Evolutionary conservation across 306 rosid species (phyloP).

Genomic region (Castanea crenata): DNA sequence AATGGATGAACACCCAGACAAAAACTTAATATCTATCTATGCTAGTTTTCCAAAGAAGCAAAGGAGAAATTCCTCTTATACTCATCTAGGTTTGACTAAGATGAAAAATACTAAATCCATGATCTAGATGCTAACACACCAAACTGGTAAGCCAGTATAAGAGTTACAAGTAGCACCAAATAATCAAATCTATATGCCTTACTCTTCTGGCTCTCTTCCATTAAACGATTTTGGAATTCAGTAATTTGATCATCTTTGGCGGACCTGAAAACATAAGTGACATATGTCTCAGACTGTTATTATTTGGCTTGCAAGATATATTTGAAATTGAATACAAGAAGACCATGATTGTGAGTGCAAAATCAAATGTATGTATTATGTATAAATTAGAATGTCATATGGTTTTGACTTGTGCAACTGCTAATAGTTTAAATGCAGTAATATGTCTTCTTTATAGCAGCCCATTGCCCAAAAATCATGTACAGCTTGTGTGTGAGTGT

Average conservation of each 20-base stretch:
- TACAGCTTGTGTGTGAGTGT: not conserved
- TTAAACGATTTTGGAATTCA: conserved; percentile 48
- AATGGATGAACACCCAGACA: not conserved
- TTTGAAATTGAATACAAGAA: not conserved
- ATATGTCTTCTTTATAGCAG: not conserved
- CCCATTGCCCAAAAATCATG: not conserved
- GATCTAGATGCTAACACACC: conserved; percentile 6
- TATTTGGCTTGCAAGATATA: not conserved
- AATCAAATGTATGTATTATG: not conserved
- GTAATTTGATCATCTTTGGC: conserved; percentile 45
- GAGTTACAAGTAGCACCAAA: not conserved
- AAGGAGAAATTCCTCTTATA: not conserved
- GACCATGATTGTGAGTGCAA: not conserved
- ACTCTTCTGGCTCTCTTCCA: conserved; percentile 68
- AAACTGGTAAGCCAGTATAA: not conserved
- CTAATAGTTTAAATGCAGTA: not conserved
- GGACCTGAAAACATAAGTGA: conserved; percentile 44
- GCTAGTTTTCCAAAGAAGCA: not conserved
- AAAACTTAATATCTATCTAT: not conserved
- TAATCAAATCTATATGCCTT: conserved; percentile 26
- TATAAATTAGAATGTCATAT: not conserved
- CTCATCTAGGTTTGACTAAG: not conserved
- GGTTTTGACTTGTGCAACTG: not conserved
- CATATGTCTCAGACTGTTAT: not conserved
- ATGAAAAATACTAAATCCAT: not conserved